These are phyloP conservation scores for Ogataea hybrid DNA, from an alignment of 1,139 yeast species.

Conservation along the genomic window DNA sequence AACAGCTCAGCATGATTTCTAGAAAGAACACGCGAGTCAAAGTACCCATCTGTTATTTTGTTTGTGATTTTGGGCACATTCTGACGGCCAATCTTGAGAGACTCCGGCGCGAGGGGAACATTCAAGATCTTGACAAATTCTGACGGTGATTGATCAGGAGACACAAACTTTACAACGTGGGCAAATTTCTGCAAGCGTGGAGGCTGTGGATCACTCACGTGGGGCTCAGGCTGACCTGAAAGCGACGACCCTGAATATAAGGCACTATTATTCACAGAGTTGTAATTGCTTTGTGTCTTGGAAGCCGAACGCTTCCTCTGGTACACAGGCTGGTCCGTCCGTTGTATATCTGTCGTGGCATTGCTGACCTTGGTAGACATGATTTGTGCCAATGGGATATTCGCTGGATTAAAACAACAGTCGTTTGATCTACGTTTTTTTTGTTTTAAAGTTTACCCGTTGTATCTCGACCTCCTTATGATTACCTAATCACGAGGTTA, in stretches of 20 bases:
- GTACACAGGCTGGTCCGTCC: slow-evolving; percentile 3
- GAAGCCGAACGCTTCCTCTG: slow-evolving; percentile 32
- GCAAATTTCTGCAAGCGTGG: slow-evolving; percentile 24
- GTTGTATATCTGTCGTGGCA: slow-evolving; percentile 1
- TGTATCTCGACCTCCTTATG: too few relatives aligned
- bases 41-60: slow-evolving; percentile 82
- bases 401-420: background rate
- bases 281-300: slow-evolving; percentile 30
- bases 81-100: slow-evolving; percentile 85
- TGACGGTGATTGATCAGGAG: slow-evolving; percentile 66
- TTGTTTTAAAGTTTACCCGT: background rate
- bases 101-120: slow-evolving; percentile 81
- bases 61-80: slow-evolving; percentile 73
- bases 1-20: slow-evolving; percentile 92
- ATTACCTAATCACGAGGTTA: too few relatives aligned
- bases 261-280: slow-evolving; percentile 24
- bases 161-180: slow-evolving; percentile 60
- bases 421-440: slow-evolving; percentile 1
- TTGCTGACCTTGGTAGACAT: slow-evolving; percentile 12
- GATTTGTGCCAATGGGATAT: too few relatives aligned
- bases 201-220: slow-evolving; percentile 8
- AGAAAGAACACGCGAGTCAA: slow-evolving; percentile 89
- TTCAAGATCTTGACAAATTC: slow-evolving; percentile 67
- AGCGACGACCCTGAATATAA: slow-evolving; percentile 12
- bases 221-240: slow-evolving; percentile 7